Conservation (phyloP, 768 basidiomycete species). For the Rossbeevera mucosa region DNA sequence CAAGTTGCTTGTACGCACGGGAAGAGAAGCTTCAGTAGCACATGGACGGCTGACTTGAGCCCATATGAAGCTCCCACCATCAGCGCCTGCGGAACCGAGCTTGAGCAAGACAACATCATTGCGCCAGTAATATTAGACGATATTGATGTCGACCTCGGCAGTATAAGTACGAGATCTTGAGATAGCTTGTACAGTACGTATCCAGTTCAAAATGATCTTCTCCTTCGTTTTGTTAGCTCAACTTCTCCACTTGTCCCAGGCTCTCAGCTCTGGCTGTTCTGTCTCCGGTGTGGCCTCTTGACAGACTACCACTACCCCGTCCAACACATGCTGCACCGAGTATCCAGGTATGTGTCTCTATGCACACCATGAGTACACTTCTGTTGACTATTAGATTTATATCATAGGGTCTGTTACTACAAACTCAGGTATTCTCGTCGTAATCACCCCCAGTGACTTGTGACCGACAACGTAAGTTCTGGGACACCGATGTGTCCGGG, state of each 20-base stretch:
- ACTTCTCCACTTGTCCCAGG: conserved; percentile 16
- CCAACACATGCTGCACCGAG: conserved; percentile 62
- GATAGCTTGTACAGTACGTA: not conserved
- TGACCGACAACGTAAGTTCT: conserved; percentile 47
- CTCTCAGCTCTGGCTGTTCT: conserved; percentile 50
- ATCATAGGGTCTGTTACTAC: conserved; percentile 53
- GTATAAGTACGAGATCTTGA: conserved; percentile 15
- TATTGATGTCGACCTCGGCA: too few species aligned
- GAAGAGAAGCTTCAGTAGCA: not conserved
- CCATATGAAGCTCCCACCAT: not conserved
- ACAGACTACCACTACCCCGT: conserved; percentile 34
- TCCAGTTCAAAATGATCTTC: conserved; percentile 4
- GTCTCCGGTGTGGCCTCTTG: conserved; percentile 50
- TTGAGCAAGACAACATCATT: not conserved
- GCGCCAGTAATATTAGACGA: not conserved
- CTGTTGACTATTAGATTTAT: not conserved
- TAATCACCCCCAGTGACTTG: not conserved
- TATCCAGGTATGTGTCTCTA: conserved; percentile 49
- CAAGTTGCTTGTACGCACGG: not conserved
- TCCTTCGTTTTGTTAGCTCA: conserved; percentile 20
- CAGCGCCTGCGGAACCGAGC: not conserved
- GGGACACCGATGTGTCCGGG: conserved; percentile 61
- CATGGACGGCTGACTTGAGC: not conserved
- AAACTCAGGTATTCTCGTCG: conserved; percentile 41
- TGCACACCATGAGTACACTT: not conserved